phyloP scores from a whole-genome alignment of 306 rosid genomes.

The Citrullus colocynthis region DNA sequence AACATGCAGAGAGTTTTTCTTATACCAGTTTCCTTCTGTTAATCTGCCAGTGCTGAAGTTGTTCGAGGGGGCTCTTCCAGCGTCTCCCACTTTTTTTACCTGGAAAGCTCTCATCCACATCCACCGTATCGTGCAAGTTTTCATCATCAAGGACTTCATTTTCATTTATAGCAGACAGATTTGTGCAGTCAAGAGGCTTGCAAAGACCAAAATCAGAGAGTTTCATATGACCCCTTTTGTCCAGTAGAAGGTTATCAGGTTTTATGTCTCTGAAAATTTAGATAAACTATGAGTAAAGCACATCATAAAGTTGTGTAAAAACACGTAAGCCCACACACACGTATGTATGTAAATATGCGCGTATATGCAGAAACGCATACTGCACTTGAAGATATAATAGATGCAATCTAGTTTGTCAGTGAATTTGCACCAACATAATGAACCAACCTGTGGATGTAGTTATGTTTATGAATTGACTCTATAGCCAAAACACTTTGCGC shows the following conservation, averaged over 20 bases:
- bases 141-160: conserved; percentile 60
- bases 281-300: not conserved
- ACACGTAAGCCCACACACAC: not conserved
- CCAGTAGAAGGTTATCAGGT: conserved; percentile 88
- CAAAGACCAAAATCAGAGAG: conserved; percentile 94
- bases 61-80: conserved; percentile 85
- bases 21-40: conserved; percentile 54
- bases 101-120: conserved; percentile 29
- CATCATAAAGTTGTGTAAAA: not conserved
- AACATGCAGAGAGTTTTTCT: not conserved
- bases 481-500: conserved; percentile 76
- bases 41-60: conserved; percentile 85
- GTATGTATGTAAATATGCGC: not conserved
- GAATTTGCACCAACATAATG: not conserved
- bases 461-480: conserved; percentile 78
- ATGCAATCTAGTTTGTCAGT: not conserved
- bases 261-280: conserved; percentile 59
- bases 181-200: conserved; percentile 81
- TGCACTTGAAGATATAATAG: not conserved
- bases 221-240: conserved; percentile 73
- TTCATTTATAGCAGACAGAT: conserved; percentile 60
- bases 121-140: conserved; percentile 61
- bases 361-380: not conserved
- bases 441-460: conserved; percentile 76
- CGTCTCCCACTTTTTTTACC: conserved; percentile 57